phyloP scores from a whole-genome alignment of 495 filamentous ascomycete genomes.

The Aspergillus incahuasiensis region DNA sequence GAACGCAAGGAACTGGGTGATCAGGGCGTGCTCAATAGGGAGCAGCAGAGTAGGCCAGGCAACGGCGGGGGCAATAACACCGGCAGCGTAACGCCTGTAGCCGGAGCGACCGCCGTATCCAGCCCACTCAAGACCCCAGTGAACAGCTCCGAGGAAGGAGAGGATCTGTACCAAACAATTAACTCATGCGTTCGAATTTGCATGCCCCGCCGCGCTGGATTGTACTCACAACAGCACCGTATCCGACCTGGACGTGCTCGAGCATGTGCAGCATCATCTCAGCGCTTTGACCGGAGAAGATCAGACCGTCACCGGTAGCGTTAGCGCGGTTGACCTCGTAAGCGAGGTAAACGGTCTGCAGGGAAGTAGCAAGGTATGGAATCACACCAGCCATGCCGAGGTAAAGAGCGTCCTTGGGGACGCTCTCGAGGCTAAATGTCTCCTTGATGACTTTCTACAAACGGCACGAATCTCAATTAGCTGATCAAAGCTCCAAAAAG shows the following conservation, averaged over 20 bases:
- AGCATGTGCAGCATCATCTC: conserved; percentile 69
- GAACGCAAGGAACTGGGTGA: conserved; percentile 85
- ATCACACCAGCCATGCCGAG: conserved; percentile 86
- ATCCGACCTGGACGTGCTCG: conserved; percentile 89
- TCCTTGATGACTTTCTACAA: conserved; percentile 72
- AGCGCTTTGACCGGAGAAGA: conserved; percentile 69
- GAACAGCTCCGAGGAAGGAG: conserved; percentile 92
- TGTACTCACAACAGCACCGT: conserved; percentile 77
- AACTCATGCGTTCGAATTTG: neutral
- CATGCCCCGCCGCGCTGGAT: neutral
- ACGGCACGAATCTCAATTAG: neutral
- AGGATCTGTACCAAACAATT: conserved; percentile 58
- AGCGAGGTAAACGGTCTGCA: conserved; percentile 80
- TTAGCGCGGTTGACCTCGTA: conserved; percentile 70
- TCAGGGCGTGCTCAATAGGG: conserved; percentile 82
- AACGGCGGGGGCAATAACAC: conserved; percentile 73
- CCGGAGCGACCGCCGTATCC: conserved; percentile 66
- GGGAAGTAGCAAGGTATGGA: conserved; percentile 83
- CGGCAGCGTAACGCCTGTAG: conserved; percentile 76
- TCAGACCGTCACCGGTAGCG: conserved; percentile 52
- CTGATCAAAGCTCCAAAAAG: neutral
- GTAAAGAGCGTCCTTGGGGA: conserved; percentile 74
- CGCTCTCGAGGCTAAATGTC: conserved; percentile 73
- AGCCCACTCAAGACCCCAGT: conserved; percentile 88
- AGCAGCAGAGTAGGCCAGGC: conserved; percentile 93